These are phyloP conservation scores for Rhodotorula sp. DNA, from an alignment of 1,284 basidiomycete species.

Conservation along the genomic window DNA sequence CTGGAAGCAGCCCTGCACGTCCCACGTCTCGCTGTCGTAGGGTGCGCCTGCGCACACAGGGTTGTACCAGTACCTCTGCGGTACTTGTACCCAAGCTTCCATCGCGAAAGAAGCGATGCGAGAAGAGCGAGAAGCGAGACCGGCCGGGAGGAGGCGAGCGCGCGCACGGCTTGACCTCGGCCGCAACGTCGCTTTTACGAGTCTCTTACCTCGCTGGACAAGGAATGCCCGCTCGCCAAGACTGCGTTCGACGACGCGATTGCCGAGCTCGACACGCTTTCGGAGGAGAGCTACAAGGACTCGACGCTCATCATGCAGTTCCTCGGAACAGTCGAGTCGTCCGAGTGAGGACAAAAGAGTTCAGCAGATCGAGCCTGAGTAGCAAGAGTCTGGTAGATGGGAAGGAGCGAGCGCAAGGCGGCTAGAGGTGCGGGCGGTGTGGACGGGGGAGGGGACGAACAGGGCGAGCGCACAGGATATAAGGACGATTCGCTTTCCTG, in stretches of 20 bases:
- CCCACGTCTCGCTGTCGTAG: constrained; percentile 68
- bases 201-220: constrained; percentile 56
- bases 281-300: constrained; percentile 57
- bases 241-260: constrained; percentile 58
- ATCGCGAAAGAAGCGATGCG: background rate
- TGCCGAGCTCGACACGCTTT: constrained; percentile 43
- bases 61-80: constrained; percentile 39
- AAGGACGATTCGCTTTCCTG: no score
- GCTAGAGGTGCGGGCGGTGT: no score
- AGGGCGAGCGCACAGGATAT: no score
- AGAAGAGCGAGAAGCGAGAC: background rate
- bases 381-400: no score
- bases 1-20: constrained; percentile 82
- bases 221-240: constrained; percentile 54
- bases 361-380: no score
- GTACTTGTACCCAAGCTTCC: background rate
- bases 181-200: constrained; percentile 48
- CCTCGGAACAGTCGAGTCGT: no score
- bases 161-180: no score
- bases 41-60: constrained; percentile 61
- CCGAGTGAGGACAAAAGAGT: no score
- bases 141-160: no score
- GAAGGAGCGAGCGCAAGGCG: no score
- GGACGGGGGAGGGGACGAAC: no score
- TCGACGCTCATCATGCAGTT: constrained; percentile 55